Base-by-base conservation (phyloP, 306 rosid genomes). In the Cucurbita maxima region DNA sequence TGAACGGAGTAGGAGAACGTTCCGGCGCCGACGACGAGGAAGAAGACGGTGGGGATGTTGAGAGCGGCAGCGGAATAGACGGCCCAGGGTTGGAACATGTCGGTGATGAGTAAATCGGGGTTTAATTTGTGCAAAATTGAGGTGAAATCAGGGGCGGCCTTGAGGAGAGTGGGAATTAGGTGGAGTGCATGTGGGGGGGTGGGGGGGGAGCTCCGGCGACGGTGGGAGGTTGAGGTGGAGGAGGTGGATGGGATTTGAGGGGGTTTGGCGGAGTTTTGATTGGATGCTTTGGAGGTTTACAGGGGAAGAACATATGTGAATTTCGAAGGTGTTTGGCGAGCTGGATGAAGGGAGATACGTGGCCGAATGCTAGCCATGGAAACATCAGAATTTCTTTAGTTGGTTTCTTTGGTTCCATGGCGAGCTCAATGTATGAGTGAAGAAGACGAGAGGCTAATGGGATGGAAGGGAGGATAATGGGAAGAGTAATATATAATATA, bases 81-180 rank as follows among this genome's bases (percentile, higher is more conserved):
- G 1, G 82, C 85, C 85, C 82, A 78, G 0, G 77, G 82, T 18
- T 75, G 82, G 38, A 82, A 18, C 30, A 62, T 47, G 54, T 76
- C 85, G 41, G 73, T 71, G 0, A 82, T 71, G 53, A 82, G 73
- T 59, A 82, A 48, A 62, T 71, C 73, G 0, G 78, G 82, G 20
- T 71, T 7, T 5, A 60, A 11, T 60, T 22, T 14, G 11, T 50
- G 38, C 22, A 78, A 50, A 10, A 82, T 61, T 41, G 50, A 10
- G 51, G 72, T 50, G 47, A 75, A 78, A 20, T 30, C 10, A 0
- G 77, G 72, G 25, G 75, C 66, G 22, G 79, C 53, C 77, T 61
- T 36, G 9, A 61, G 34, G 14, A 82, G 79, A 10, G 80, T 48
- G 37, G 72, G 20, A 55, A 54, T 62, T 76, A 78, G 79, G 84